phyloP scores from a whole-genome alignment of 805 yeast species.

The Vanderwaltozyma polyspora region DNA sequence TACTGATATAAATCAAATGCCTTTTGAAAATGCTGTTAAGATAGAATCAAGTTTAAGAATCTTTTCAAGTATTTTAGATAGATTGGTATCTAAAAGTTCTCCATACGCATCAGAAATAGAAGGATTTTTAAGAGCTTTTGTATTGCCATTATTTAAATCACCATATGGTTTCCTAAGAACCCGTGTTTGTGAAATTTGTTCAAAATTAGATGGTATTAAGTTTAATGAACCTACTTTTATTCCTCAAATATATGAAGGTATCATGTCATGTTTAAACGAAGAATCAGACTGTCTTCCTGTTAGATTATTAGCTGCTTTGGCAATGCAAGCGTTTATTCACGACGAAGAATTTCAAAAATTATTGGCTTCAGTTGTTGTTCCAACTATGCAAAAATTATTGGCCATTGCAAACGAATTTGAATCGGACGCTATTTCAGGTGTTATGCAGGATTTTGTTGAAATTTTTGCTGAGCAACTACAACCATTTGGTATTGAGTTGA shows the following conservation, averaged over 20 bases:
- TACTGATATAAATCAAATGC: conserved; percentile 16
- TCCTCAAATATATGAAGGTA: conserved; percentile 35
- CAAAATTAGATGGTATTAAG: conserved; percentile 52
- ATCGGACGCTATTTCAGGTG: conserved; percentile 75
- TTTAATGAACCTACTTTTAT: conserved; percentile 33
- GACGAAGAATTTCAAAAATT: conserved; percentile 58
- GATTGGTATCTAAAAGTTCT: conserved; percentile 42
- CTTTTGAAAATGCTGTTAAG: conserved; percentile 45
- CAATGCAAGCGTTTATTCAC: conserved; percentile 67
- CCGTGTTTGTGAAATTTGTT: conserved; percentile 54
- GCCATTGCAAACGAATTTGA: conserved; percentile 71
- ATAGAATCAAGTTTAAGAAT: conserved; percentile 74
- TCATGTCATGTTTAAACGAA: conserved; percentile 31
- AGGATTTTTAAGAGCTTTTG: conserved; percentile 45
- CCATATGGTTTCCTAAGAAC: conserved; percentile 61
- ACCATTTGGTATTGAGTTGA: conserved; percentile 75
- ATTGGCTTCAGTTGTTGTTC: conserved; percentile 56
- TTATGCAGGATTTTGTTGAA: conserved; percentile 93
- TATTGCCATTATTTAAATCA: conserved; percentile 63
- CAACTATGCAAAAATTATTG: conserved; percentile 71
- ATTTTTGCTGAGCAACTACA: conserved; percentile 77
- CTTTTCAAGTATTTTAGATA: conserved; percentile 59
- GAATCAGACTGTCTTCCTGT: conserved; percentile 51
- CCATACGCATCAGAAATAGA: conserved; percentile 59
- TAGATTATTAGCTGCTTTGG: conserved; percentile 72